phyloP scores from a whole-genome alignment of 768 basidiomycete species.

The Lactarius indigo region DNA sequence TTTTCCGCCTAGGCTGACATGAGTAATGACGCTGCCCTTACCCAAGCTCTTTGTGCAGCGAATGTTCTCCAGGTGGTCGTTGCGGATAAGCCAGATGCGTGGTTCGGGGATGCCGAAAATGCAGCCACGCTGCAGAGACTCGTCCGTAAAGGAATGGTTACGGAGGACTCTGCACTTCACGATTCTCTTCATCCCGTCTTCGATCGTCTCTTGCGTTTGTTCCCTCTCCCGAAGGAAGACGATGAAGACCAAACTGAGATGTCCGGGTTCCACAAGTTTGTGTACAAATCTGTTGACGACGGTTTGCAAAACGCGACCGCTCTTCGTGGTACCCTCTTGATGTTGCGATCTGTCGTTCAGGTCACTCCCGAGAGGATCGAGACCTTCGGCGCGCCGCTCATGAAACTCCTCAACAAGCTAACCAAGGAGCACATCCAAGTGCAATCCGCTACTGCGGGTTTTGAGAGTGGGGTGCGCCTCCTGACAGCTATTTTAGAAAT shows the following conservation, averaged over 20 bases:
- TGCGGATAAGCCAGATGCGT: slow-evolving; percentile 75
- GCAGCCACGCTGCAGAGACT: slow-evolving; percentile 72
- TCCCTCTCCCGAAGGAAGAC: slow-evolving; percentile 76
- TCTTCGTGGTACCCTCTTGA: slow-evolving; percentile 75
- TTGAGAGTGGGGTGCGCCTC: slow-evolving; percentile 58
- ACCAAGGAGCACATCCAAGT: slow-evolving; percentile 75
- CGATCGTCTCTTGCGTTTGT: slow-evolving; percentile 70
- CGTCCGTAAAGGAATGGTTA: slow-evolving; percentile 80
- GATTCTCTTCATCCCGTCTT: slow-evolving; percentile 81
- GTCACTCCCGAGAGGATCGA: slow-evolving; percentile 82
- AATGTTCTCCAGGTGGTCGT: slow-evolving; percentile 87
- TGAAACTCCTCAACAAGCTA: slow-evolving; percentile 81
- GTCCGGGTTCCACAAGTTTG: slow-evolving; percentile 73
- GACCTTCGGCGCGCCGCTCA: slow-evolving; percentile 65
- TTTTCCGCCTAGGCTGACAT: slow-evolving; percentile 60
- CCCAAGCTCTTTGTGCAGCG: slow-evolving; percentile 72
- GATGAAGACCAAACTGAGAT: slow-evolving; percentile 64
- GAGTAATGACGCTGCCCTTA: slow-evolving; percentile 57
- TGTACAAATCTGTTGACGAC: slow-evolving; percentile 71
- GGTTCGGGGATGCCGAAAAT: slow-evolving; percentile 65
- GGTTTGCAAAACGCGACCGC: slow-evolving; percentile 70
- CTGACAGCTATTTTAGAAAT: slow-evolving; percentile 84
- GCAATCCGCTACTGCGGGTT: slow-evolving; percentile 36
- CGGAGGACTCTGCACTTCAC: slow-evolving; percentile 75
- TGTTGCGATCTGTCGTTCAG: slow-evolving; percentile 83